Evolutionary conservation across 1,139 yeast species (phyloP), one percentile per base, ranked within the genome.

Genomic region (Hansenula lynferdii): DNA sequence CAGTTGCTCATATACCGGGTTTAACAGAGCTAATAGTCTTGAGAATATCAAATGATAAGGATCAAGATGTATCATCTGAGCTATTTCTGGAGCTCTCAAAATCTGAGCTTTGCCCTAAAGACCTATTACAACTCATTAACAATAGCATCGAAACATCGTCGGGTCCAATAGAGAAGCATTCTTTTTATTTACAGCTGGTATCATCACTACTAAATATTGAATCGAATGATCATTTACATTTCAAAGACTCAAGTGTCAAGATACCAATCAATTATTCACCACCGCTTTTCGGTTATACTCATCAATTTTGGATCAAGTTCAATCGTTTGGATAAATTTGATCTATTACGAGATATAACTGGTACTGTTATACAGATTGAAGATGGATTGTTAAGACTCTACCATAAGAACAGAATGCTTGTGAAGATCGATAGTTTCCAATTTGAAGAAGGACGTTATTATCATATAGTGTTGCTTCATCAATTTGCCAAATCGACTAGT

Each of bases 271-370:
- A 15, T 0, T 22, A 43, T 2, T 34, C 36, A 11, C 10, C 28
- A 3, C 17, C 10, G 0, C 8, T 33, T 1, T 24, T 32, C 11
- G 42, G 44, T 12, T 50, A 48, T 14, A 53, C 56, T 0, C 23
- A 37, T 7, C 54, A 49, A 23, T 22, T 42, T n/a, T 52, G 56
- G 56, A 25, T 52, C 12, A 46, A 42, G 18, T 26, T 49, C 23
- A 47, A 44, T 26, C 38, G 34, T 5, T 12, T 37, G 14, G 19
- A 20, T 4, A 33, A 48, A 12, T 35, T 35, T 9, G 26, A 37
- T 3, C 12, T 53, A 9, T 30, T 45, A n/a, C 11, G n/a, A 14
- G 37, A 34, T 14, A n/a, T 19, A 15, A 16, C 19, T n/a, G 40
- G 34, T 2, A 20, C 32, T 2, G 5, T 9, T 3, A 9, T 37